Evolutionary conservation across 208 protist genomes (phyloP), one percentile per base, ranked within the genome.

Genomic region (Wallacemonas collosoma): DNA sequence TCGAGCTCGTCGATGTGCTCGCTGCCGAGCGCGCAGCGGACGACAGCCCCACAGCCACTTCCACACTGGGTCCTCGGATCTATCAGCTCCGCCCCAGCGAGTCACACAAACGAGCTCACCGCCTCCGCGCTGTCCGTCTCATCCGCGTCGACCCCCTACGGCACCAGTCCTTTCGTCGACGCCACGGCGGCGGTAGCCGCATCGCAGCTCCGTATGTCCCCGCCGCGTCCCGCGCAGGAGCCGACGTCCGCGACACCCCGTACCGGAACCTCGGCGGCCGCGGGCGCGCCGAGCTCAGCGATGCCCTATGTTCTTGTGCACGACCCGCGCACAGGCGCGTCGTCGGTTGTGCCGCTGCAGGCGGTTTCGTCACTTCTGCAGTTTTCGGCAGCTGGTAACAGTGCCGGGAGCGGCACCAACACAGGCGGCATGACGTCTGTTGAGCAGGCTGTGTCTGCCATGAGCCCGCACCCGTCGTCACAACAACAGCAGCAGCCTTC

Each of bases 301-400:
- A 26, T 26, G 26, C 26, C 26, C 26, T 26, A 26, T 26, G 26
- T 26, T 26, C 26, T 26, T 3, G 43, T 65, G 41, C 60, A 65
- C 43, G 60, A 65, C 43, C 60, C 60, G 60, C 60, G 60, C 40
- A 65, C 60, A 35, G 60, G 60, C 14, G 7, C 38, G 9, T 65
- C 60, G 5, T 65, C 60, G 3, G 60, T 50, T 50, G 14, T 65
- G 41, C 60, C 60, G 6, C 60, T 65, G 3, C 38, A 51, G 11
- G 60, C 60, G n/a, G 8, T 65, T 3, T 45, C 60, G 3, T 50
- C 60, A 11, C 17, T 65, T 15, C 8, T 65, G 7, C 43, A 44
- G n/a, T 7, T 39, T 12, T 50, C 45, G 0, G 45, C 45, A 1
- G 8, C 45, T 6, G 12, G 45, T 12, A 12, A 12, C 12, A 12